phyloP scores from a whole-genome alignment of 139 green algal genomes.

The Trebouxia sp. region DNA sequence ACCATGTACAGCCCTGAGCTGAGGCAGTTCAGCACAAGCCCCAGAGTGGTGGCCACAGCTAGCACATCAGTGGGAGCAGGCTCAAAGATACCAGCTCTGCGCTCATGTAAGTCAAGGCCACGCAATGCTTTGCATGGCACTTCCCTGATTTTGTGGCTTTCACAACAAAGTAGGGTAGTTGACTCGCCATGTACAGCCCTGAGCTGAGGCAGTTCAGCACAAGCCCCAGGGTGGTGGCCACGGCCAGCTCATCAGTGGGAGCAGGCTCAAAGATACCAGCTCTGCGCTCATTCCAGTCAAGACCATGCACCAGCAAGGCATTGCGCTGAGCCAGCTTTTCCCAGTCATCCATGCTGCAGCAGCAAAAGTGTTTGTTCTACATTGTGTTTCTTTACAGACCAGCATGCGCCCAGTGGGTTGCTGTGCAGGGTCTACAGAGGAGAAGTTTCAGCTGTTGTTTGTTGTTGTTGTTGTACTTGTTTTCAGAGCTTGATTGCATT shows the following conservation, averaged over 20 bases:
- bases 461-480: no score
- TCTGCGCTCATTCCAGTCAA: conserved; percentile 34
- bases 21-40: conserved; percentile 48
- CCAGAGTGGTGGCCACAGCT: conserved; percentile 28
- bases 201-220: conserved; percentile 46
- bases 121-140: conserved; percentile 43
- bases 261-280: conserved; percentile 40
- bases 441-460: no score
- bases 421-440: no score
- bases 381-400: no score
- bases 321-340: conserved; percentile 28
- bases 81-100: conserved; percentile 37
- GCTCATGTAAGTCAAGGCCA: conserved; percentile 32
- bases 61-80: conserved; percentile 33
- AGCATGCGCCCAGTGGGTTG: no score
- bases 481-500: no score
- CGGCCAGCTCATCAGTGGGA: conserved; percentile 33
- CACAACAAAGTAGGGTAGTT: no score
- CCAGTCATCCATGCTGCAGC: conserved; percentile 24
- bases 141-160: no score
- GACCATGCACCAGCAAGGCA: conserved; percentile 38
- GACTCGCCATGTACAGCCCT: conserved; percentile 50
- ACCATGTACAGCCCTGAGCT: conserved; percentile 56
- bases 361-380: no score
- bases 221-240: conserved; percentile 36